Percentiles rank a stretch among this genome's conserved stretches.
Conservation (phyloP, 2,329 filamentous ascomycete species). For the Hirsutella rhossiliensis region DNA sequence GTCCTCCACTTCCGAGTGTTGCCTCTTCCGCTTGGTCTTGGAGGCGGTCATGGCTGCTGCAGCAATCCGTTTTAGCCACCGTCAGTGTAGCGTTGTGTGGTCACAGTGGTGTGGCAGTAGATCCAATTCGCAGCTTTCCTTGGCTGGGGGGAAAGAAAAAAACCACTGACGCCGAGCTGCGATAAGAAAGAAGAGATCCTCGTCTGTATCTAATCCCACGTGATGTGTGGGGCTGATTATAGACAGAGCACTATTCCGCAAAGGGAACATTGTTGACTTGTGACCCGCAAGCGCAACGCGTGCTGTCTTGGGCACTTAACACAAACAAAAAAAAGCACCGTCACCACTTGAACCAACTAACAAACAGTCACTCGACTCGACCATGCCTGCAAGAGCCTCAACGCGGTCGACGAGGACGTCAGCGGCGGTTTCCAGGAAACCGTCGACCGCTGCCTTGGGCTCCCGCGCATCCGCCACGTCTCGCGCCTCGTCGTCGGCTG, state of each 20-base stretch:
- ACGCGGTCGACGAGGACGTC: constrained; percentile 34
- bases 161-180: constrained; percentile 6
- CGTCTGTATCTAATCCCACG: constrained; percentile 17
- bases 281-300: constrained; percentile 11
- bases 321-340: constrained; percentile 13
- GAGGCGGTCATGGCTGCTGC: constrained; percentile 14
- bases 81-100: too few relatives aligned
- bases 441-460: constrained; percentile 16
- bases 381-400: constrained; percentile 39
- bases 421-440: constrained; percentile 26
- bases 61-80: neutral
- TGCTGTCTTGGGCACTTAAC: constrained; percentile 1
- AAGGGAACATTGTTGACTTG: constrained; percentile 21
- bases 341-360: neutral
- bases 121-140: neutral
- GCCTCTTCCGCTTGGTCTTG: constrained; percentile 22
- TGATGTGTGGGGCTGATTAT: constrained; percentile 11
- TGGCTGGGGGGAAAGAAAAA: constrained; percentile 11
- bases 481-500: constrained; percentile 40
- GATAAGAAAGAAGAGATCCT: neutral
- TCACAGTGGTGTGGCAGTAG: too few relatives aligned
- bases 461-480: constrained; percentile 34
- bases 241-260: constrained; percentile 12
- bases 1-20: constrained; percentile 20
- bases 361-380: neutral